phyloP scores from a whole-genome alignment of 75 land plant species.

The Larix kaempferi region DNA sequence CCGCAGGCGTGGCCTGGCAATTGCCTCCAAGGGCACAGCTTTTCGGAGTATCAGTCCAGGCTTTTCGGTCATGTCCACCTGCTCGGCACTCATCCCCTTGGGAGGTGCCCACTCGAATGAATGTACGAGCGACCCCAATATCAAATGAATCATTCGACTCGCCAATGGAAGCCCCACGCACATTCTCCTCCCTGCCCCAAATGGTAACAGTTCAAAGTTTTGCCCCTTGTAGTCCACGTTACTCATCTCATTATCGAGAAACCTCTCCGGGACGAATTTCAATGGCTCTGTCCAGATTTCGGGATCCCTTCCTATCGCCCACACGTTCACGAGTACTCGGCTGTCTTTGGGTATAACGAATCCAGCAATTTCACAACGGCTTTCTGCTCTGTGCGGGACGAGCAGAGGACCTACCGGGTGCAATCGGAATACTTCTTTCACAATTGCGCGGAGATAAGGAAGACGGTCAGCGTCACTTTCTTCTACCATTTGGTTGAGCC shows the following conservation, averaged over 20 bases:
- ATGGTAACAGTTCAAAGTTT: conserved; percentile 58
- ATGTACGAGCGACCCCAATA: conserved; percentile 54
- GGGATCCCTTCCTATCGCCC: conserved; percentile 64
- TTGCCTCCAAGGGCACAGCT: conserved; percentile 39
- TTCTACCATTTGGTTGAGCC: conserved; percentile 35
- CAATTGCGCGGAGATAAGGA: conserved; percentile 44
- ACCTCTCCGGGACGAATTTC: conserved; percentile 54
- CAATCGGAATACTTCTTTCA: conserved; percentile 67
- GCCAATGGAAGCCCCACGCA: conserved; percentile 62
- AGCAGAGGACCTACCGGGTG: conserved; percentile 74
- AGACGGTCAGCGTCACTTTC: conserved; percentile 57
- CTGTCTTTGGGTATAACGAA: conserved; percentile 53
- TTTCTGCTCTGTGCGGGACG: conserved; percentile 46
- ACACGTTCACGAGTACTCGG: conserved; percentile 47
- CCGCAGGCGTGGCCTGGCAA: conserved; percentile 34
- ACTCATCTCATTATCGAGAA: conserved; percentile 37
- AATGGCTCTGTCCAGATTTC: conserved; percentile 45
- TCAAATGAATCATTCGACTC: conserved; percentile 35
- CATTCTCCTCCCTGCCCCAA: conserved; percentile 65
- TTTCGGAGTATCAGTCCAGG: conserved; percentile 54
- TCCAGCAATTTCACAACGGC: conserved; percentile 45
- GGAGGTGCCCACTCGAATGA: conserved; percentile 54
- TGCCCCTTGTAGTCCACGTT: conserved; percentile 41
- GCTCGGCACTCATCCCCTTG: conserved; percentile 26
- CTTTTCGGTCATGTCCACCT: conserved; percentile 69